A percentile compares a stretch with the other conserved stretches of the same genome.
Evolutionary conservation across 805 yeast genomes (phyloP).

Genomic region (Maudiozyma turicensis): DNA sequence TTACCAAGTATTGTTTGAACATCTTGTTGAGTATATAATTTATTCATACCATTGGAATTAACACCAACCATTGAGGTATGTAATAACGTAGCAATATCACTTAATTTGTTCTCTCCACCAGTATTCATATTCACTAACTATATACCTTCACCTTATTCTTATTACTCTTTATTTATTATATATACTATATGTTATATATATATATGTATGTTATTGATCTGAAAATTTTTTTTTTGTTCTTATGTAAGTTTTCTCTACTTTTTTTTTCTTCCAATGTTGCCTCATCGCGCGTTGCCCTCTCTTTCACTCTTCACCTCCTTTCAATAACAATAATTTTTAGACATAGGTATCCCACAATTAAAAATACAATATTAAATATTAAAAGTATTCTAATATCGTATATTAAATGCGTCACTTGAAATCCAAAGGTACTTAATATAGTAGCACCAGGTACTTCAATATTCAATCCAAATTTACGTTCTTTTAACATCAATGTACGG

Average conservation of each 20-base stretch:
- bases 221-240: too few relatives aligned
- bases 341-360: slow-evolving; percentile 63
- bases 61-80: slow-evolving; percentile 55
- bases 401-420: slow-evolving; percentile 67
- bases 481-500: slow-evolving; percentile 70
- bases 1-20: slow-evolving; percentile 40
- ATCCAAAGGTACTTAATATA: slow-evolving; percentile 89
- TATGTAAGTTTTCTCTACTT: not conserved
- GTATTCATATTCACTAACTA: too few relatives aligned
- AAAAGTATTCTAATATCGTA: slow-evolving; percentile 54
- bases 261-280: not conserved
- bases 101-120: slow-evolving; percentile 6
- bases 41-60: slow-evolving; percentile 30
- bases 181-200: too few relatives aligned
- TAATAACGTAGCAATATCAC: slow-evolving; percentile 43
- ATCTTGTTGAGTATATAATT: slow-evolving; percentile 59
- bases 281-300: not conserved
- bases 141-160: too few relatives aligned
- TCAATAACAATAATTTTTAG: slow-evolving; percentile 70
- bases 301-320: slow-evolving; percentile 36
- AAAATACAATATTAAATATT: slow-evolving; percentile 48
- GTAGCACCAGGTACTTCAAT: slow-evolving; percentile 98
- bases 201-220: too few relatives aligned
- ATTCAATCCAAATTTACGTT: slow-evolving; percentile 83
- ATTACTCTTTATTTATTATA: too few relatives aligned